Percentiles rank a stretch among this genome's conserved stretches.
These are phyloP conservation scores for Fusarium haematococcum DNA, from an alignment of 2,329 filamentous ascomycete genomes.

Conservation along the genomic window DNA sequence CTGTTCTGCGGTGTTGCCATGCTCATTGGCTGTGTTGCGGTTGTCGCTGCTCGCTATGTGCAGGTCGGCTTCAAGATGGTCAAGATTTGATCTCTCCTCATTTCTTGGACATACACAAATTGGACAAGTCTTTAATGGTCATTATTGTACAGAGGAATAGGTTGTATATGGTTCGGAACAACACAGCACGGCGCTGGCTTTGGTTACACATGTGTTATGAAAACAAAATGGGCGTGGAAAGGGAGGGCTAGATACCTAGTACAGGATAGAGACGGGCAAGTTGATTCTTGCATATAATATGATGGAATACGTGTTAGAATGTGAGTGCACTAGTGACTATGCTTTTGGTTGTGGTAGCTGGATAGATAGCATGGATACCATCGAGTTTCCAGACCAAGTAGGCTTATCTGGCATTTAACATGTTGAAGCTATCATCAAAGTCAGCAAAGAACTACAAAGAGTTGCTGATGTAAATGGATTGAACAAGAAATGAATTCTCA, in stretches of 20 bases:
- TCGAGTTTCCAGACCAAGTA: neutral
- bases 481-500: constrained; percentile 14
- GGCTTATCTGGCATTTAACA: neutral
- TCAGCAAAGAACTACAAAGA: neutral
- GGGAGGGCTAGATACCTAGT: neutral
- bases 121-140: neutral
- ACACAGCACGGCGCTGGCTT: neutral
- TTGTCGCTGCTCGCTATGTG: constrained; percentile 48
- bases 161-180: neutral
- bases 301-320: neutral
- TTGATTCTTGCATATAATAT: neutral
- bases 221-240: neutral
- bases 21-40: constrained; percentile 44
- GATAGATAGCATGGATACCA: neutral
- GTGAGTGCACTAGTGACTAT: neutral
- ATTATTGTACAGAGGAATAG: neutral
- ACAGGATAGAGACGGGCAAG: neutral
- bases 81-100: constrained; percentile 46
- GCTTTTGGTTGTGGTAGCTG: neutral
- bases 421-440: neutral
- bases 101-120: neutral
- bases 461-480: neutral
- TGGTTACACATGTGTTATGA: neutral
- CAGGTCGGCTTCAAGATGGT: constrained; percentile 51
- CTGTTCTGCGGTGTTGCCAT: constrained; percentile 72